These are phyloP conservation scores for Penicillium hordei DNA, from an alignment of 2,329 filamentous ascomycete species.

Conservation along the genomic window DNA sequence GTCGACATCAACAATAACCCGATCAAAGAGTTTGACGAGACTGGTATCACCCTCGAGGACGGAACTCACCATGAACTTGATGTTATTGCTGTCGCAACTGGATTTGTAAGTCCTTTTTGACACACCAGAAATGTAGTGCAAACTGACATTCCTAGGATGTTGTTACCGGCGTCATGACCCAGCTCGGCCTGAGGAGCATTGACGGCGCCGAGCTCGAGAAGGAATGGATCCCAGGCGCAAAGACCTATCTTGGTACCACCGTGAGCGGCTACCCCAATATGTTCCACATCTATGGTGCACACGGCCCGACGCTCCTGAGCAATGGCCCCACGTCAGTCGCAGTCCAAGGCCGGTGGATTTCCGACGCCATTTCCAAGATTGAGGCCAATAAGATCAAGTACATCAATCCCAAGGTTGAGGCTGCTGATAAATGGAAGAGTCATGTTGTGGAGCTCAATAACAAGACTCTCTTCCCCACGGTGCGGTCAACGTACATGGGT, in stretches of 20 bases:
- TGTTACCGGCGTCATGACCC: conserved; percentile 43
- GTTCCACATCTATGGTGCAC: conserved; percentile 56
- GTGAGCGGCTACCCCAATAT: conserved; percentile 50
- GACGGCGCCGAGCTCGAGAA: conserved; percentile 34
- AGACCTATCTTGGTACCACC: conserved; percentile 46
- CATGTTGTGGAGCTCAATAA: conserved; percentile 50
- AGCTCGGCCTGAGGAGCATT: conserved; percentile 41
- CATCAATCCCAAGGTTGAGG: conserved; percentile 52
- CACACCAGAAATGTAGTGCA: not conserved
- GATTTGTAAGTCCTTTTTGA: conserved; percentile 32
- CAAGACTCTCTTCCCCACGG: conserved; percentile 50
- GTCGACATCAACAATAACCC: conserved; percentile 47
- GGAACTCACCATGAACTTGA: conserved; percentile 43
- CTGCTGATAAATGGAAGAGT: conserved; percentile 52
- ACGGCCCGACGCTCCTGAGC: conserved; percentile 56
- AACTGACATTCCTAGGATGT: conserved; percentile 29
- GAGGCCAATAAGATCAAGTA: conserved; percentile 48
- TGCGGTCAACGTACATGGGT: conserved; percentile 57
- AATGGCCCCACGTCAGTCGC: conserved; percentile 59
- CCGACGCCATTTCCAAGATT: conserved; percentile 52
- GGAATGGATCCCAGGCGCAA: conserved; percentile 40
- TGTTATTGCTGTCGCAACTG: conserved; percentile 45
- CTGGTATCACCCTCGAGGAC: conserved; percentile 43
- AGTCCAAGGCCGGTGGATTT: conserved; percentile 59
- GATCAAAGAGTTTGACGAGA: conserved; percentile 43